These are phyloP conservation scores for Phycomyces blakesleeanus DNA, from an alignment of 192 early-diverging fungal species.

Conservation along the genomic window DNA sequence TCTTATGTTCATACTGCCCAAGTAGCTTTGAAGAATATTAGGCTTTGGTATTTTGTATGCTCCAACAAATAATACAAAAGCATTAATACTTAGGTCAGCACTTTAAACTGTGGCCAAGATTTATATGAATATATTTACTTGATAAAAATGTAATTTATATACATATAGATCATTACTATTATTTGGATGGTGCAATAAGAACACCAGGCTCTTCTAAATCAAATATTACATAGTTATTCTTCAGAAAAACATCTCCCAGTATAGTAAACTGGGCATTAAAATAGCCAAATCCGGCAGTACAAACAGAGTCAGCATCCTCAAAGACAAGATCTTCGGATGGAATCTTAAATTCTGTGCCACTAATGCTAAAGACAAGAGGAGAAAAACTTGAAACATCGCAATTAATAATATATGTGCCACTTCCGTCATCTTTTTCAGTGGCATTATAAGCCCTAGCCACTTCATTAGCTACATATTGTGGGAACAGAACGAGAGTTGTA, in stretches of 20 bases:
- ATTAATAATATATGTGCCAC: slow-evolving; percentile 20
- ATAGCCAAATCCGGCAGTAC: slow-evolving; percentile 38
- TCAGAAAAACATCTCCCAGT: slow-evolving; percentile 47
- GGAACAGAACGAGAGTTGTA: slow-evolving; percentile 58
- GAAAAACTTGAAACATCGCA: slow-evolving; percentile 16
- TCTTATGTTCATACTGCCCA: no score
- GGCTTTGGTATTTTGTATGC: no score
- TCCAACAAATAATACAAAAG: no score
- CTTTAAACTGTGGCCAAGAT: no score
- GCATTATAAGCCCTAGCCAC: slow-evolving; percentile 20
- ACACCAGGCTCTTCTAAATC: slow-evolving; percentile 26
- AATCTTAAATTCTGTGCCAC: slow-evolving; percentile 30
- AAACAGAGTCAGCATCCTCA: slow-evolving; percentile 32
- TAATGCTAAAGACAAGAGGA: slow-evolving; percentile 33
- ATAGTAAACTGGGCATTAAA: slow-evolving; percentile 36
- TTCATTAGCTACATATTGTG: slow-evolving; percentile 12
- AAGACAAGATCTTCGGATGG: slow-evolving; percentile 29
- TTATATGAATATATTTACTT: no score
- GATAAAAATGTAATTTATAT: no score
- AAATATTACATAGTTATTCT: slow-evolving; percentile 47
- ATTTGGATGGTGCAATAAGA: slow-evolving; percentile 28
- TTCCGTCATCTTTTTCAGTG: slow-evolving; percentile 14
- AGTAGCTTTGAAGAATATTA: no score
- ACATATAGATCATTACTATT: not conserved
- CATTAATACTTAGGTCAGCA: no score